phyloP scores from a whole-genome alignment of 495 filamentous ascomycete species.

The Podospora anserina region DNA sequence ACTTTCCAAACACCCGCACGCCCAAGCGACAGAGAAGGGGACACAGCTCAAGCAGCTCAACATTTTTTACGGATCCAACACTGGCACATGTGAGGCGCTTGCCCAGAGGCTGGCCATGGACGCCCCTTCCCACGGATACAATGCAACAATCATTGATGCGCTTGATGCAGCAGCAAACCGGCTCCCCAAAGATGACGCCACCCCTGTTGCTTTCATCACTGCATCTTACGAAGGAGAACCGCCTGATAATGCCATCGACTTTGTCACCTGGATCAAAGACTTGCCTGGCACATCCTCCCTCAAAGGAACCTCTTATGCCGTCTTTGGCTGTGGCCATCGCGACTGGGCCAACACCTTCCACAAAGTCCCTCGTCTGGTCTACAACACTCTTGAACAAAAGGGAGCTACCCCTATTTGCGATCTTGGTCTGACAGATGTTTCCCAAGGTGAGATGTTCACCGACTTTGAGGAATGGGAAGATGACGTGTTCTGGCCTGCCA shows the following conservation, averaged over 20 bases:
- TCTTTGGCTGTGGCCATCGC: conserved; percentile 59
- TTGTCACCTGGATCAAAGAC: conserved; percentile 61
- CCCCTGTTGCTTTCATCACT: conserved; percentile 62
- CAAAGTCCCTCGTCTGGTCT: conserved; percentile 61
- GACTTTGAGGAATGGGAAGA: conserved; percentile 73
- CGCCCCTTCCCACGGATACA: conserved; percentile 57
- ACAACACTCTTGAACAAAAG: conserved; percentile 48
- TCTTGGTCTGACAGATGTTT: conserved; percentile 60
- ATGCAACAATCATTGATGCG: conserved; percentile 50
- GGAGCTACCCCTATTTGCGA: conserved; percentile 51
- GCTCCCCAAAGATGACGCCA: conserved; percentile 52
- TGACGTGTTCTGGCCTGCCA: conserved; percentile 60
- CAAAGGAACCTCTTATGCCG: conserved; percentile 56
- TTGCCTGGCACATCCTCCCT: conserved; percentile 48
- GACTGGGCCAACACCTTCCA: conserved; percentile 76
- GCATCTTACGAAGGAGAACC: conserved; percentile 74
- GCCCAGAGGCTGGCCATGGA: conserved; percentile 60
- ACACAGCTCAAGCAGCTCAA: conserved; percentile 44
- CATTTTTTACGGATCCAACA: conserved; percentile 72
- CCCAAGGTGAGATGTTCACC: conserved; percentile 61
- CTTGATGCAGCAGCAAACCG: conserved; percentile 62
- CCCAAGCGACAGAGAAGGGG: conserved; percentile 21
- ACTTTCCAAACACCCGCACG: not conserved
- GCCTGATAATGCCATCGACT: conserved; percentile 68
- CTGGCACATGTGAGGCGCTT: conserved; percentile 70